Evolutionary conservation across 768 basidiomycete genomes (phyloP), one percentile per base, ranked within the genome.

Genomic region (Sarcodon sp.): DNA sequence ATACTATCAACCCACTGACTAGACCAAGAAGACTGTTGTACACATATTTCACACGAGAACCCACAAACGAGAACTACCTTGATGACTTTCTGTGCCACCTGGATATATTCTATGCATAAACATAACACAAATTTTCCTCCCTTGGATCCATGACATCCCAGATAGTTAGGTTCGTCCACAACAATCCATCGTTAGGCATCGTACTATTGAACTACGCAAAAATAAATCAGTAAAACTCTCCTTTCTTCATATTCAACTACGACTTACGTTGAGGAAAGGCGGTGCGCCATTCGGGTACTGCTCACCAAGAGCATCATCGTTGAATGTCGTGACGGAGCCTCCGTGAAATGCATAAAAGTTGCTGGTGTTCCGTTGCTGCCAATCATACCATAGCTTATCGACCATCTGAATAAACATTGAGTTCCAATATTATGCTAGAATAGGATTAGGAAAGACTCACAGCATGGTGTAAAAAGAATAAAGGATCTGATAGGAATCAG

Each of bases 321-420:
- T 27, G 21, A 27, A 27, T 27, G 21, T 27, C 21, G 21, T 41
- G 5, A 63, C 57, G 4, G 61, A 57, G 4, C 66, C 66, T 44
- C 66, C 66, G 18, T 53, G 51, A 51, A 57, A 66, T 31, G 57
- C 56, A 43, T 50, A 47, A 46, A 48, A 51, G 51, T 62, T 66
- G 9, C 38, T 44, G 1, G 51, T 31, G 47, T 61, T 38, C 9
- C 47, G 48, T 46, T 50, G 48, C 44, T 67, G 66, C 66, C 66
- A 66, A 44, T 66, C 60, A 45, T 44, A 64, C 66, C 66, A 67
- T 12, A 66, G 47, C 48, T 64, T 64, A 52, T 66, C 66, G 44
- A 67, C 53, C 64, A 65, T 66, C 61, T 60, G 47, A 32, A 15
- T n/a, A 15, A 44, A 6, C 16, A 13, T n/a, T 12, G 6, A 12